Evolutionary conservation across 768 basidiomycete species (phyloP).

Genomic region (Agrocybe praecox): DNA sequence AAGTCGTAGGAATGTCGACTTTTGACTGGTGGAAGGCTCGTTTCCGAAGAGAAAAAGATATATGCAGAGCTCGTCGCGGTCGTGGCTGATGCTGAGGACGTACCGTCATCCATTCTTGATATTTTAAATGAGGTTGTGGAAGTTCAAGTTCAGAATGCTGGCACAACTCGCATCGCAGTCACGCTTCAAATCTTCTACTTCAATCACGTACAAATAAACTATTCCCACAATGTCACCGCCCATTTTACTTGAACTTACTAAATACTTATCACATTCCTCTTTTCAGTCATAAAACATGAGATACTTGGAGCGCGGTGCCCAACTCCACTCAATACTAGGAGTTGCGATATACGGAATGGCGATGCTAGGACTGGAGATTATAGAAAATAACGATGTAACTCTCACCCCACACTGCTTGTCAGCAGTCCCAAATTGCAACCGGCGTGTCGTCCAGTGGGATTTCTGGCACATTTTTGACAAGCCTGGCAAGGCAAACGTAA

Average conservation of each 20-base stretch:
- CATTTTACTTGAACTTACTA: not conserved
- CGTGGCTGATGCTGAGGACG: conserved; percentile 80
- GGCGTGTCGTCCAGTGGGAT: not conserved
- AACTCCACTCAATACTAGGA: no score
- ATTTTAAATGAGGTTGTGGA: conserved; percentile 5
- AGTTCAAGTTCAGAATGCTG: conserved; percentile 4
- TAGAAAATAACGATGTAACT: not conserved
- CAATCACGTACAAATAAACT: conserved; percentile 13
- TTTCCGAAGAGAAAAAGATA: conserved; percentile 40
- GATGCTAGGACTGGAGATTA: not conserved
- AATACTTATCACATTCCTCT: no score
- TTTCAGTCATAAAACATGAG: no score
- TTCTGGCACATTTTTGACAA: not conserved
- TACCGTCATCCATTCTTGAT: conserved; percentile 68
- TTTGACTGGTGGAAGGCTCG: conserved; percentile 29
- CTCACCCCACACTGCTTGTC: not conserved
- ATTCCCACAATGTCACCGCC: conserved; percentile 1
- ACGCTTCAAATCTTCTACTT: conserved; percentile 7
- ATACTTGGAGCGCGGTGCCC: no score
- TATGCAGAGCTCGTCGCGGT: conserved; percentile 57
- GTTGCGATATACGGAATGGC: no score
- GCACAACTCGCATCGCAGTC: conserved; percentile 10
- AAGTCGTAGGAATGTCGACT: conserved; percentile 27
- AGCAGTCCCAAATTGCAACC: not conserved
- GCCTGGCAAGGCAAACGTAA: not conserved